Evolutionary conservation across 345 rosid genomes (phyloP).

Genomic region (Pseudoturritis turrita): DNA sequence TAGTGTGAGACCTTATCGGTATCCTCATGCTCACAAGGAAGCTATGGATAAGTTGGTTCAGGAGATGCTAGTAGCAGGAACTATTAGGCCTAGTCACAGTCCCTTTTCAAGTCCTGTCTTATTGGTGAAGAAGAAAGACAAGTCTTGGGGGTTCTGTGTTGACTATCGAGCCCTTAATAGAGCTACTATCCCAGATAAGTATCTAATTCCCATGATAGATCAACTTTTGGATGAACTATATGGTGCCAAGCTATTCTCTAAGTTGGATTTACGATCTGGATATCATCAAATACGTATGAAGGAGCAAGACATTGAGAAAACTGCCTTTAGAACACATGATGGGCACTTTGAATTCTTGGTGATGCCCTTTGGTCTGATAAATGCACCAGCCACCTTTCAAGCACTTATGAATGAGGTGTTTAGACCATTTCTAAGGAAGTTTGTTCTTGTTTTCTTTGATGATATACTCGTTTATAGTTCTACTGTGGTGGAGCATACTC

Average conservation of each 20-base stretch:
- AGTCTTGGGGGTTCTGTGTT: background rate
- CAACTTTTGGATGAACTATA: background rate
- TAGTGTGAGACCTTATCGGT: background rate
- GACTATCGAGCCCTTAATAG: background rate
- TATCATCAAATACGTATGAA: background rate
- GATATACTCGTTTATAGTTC: too few species aligned
- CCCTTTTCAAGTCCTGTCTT: background rate
- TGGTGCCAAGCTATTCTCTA: background rate
- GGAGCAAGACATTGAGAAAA: background rate
- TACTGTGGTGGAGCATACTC: too few species aligned
- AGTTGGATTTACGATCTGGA: background rate
- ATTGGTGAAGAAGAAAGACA: background rate
- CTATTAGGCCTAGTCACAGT: background rate
- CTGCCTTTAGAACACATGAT: too few species aligned
- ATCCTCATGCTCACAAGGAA: background rate
- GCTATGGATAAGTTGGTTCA: background rate
- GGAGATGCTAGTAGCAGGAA: background rate
- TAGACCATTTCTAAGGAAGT: too few species aligned
- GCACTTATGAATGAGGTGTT: too few species aligned
- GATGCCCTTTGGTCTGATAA: too few species aligned
- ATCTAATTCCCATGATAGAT: background rate
- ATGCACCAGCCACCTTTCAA: too few species aligned
- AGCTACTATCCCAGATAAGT: background rate
- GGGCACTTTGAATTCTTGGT: too few species aligned
- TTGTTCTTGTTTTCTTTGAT: too few species aligned